Percentiles rank a stretch among this genome's conserved stretches.
Conservation (phyloP, 345 rosid species). For the Salix caprea region DNA sequence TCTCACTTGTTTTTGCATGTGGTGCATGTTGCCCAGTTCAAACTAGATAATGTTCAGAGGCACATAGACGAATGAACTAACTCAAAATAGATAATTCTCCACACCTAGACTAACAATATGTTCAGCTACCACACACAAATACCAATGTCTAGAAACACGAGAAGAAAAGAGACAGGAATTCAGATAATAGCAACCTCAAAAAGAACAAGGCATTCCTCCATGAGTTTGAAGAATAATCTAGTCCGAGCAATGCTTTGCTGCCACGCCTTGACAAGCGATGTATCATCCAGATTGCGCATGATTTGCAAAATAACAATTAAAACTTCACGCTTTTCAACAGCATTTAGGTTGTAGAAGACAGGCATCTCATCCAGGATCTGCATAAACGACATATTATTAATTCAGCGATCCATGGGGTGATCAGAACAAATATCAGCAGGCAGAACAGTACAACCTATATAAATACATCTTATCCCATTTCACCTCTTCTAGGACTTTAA, state of each 20-base stretch:
- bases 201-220: conserved; percentile 93
- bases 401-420: conserved; percentile 1
- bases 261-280: conserved; percentile 91
- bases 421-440: neutral
- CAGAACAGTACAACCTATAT: neutral
- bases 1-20: neutral
- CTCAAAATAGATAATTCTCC: neutral
- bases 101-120: neutral
- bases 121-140: neutral
- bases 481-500: neutral
- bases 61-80: neutral
- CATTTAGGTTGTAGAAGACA: conserved; percentile 89
- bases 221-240: conserved; percentile 88
- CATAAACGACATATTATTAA: conserved; percentile 26
- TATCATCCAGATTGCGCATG: conserved; percentile 90
- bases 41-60: neutral
- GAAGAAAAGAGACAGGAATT: conserved; percentile 10
- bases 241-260: conserved; percentile 99
- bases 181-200: conserved; percentile 66
- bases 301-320: conserved; percentile 84
- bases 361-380: conserved; percentile 99
- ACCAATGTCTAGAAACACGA: neutral
- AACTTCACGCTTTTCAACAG: conserved; percentile 96
- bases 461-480: neutral
- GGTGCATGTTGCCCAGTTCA: neutral